Evolutionary conservation across 2,329 filamentous ascomycete genomes (phyloP), one percentile per base, ranked within the genome.

Genomic region (Diaporthe australafricana): DNA sequence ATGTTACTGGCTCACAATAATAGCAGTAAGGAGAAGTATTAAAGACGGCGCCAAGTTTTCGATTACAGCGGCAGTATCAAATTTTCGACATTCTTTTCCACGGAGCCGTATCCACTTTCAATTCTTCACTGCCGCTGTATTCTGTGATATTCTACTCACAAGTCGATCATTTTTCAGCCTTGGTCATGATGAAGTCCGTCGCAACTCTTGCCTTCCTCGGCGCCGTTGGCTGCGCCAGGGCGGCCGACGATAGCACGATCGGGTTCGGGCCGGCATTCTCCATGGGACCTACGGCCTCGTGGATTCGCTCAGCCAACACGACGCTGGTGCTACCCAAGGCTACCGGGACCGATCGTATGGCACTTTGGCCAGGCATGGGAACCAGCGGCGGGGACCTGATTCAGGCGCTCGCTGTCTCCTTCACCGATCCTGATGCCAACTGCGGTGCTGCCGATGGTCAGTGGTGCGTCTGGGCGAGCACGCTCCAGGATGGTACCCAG

Each of bases 401-500:
- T n/a, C 68, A 70, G 40, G 40, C 68, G 2, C 45, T 55, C 30
- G 52, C 68, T 5, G 68, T 62, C 30, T 62, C 53, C 40, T 55
- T 68, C 27, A 40, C 66, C 9, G 52, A 57, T 12, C 50, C 66
- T n/a, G 22, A 55, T n/a, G 53, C 48, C 12, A 38, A 68, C 27
- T 68, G 66, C 30, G 66, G 66, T 12, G 66, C 53, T 27, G 16
- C 16, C 30, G 35, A 40, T 25, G 56, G 68, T 38, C 53, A 63
- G 27, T 70, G 68, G 68, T 62, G 68, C 30, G 57, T 55, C 4
- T 52, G 56, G 56, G 68, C 68, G 22, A 62, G 56, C 68, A 70
- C 68, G n/a, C 25, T 62, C 22, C 40, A 52, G 22, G 32, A 35
- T 30, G 68, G 42, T 6, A 63, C 42, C 17, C 68, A 70, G 42